Evolutionary conservation across 257 asterid species (phyloP).

Genomic region (Capsicum chinense): DNA sequence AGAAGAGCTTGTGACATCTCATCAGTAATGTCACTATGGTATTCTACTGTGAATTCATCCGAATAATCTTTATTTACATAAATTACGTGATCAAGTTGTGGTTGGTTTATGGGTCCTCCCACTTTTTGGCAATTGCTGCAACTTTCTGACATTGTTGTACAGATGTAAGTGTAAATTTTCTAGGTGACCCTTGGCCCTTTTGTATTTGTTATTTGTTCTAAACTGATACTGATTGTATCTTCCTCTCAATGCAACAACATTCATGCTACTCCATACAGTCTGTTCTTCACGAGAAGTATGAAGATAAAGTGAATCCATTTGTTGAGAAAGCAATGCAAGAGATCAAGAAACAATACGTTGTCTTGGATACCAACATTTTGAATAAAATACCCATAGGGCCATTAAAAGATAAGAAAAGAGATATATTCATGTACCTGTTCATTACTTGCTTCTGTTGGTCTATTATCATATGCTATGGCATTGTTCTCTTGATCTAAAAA

Average conservation of each 20-base stretch:
- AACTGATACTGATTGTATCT: background rate
- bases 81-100: constrained; percentile 51
- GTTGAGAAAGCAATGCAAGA: no score
- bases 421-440: no score
- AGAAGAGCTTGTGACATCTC: no score
- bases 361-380: constrained; percentile 62
- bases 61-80: background rate
- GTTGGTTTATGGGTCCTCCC: constrained; percentile 75
- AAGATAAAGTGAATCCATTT: no score
- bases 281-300: no score
- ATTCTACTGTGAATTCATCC: background rate
- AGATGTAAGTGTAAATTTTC: constrained; percentile 47
- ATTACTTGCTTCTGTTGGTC: no score
- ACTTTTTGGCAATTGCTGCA: constrained; percentile 73
- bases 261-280: no score
- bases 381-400: constrained; percentile 72
- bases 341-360: no score
- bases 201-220: background rate
- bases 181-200: background rate
- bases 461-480: no score
- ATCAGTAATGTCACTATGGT: background rate
- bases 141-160: constrained; percentile 80
- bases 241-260: no score
- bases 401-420: constrained; percentile 60
- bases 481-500: no score